Evolutionary conservation across 768 basidiomycete genomes (phyloP).

Genomic region (Amanita exitialis): DNA sequence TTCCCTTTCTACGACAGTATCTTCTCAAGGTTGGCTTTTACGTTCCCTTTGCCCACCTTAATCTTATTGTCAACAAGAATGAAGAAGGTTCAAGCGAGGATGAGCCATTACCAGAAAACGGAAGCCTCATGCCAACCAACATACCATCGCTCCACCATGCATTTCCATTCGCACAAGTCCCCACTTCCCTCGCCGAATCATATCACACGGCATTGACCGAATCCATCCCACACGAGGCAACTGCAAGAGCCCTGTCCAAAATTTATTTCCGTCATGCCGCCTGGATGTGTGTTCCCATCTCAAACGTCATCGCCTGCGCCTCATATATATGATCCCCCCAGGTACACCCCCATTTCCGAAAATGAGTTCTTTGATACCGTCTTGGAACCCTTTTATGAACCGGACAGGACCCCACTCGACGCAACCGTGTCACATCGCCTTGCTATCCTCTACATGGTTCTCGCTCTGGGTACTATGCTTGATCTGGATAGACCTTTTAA

Average conservation of each 20-base stretch:
- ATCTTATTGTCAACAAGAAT: slow-evolving; percentile 27
- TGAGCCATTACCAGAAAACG: slow-evolving; percentile 24
- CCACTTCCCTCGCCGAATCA: slow-evolving; percentile 31
- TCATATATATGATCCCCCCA: slow-evolving; percentile 14
- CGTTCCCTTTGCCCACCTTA: slow-evolving; percentile 1
- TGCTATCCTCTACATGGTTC: slow-evolving; percentile 51
- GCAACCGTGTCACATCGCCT: slow-evolving; percentile 41
- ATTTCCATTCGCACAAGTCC: slow-evolving; percentile 44
- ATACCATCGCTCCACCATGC: slow-evolving; percentile 50
- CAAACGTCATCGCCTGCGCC: background rate
- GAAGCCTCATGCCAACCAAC: slow-evolving; percentile 36
- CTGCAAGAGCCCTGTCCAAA: slow-evolving; percentile 31
- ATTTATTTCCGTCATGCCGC: slow-evolving; percentile 60
- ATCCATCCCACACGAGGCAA: slow-evolving; percentile 30
- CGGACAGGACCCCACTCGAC: slow-evolving; percentile 25
- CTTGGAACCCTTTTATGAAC: slow-evolving; percentile 42
- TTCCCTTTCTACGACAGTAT: slow-evolving; percentile 31
- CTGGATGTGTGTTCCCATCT: slow-evolving; percentile 47
- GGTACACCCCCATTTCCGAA: slow-evolving; percentile 61
- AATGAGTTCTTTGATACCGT: slow-evolving; percentile 42
- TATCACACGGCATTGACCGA: slow-evolving; percentile 34
- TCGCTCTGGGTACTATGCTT: slow-evolving; percentile 53
- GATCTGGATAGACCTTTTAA: slow-evolving; percentile 47
- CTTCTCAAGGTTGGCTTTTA: slow-evolving; percentile 43
- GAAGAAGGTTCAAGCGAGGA: slow-evolving; percentile 51